Base-by-base conservation (phyloP, 768 basidiomycete species). In the Tulasnella sp. region DNA sequence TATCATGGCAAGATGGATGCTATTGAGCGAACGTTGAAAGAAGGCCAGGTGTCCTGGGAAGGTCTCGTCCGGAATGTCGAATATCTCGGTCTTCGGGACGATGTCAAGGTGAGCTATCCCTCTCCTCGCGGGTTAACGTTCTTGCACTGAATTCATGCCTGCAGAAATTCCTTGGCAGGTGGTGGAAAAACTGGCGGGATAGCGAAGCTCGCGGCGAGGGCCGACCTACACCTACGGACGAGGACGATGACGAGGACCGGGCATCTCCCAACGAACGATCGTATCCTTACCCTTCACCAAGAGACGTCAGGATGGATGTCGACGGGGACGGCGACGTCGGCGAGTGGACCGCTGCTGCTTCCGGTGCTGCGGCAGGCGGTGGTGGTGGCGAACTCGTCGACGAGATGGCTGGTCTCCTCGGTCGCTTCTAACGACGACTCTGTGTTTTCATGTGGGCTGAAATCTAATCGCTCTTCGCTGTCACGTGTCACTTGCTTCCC, bases 11-110 rank as follows among this genome's bases (percentile, higher is more conserved):
- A 77, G 60, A 78, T 78, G 11, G 68, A 71, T 40, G 74, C 73
- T 53, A 82, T 94, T 63, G 79, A 84, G 64, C 74, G 79, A 21
- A 81, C 77, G 39, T 77, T 94, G 11, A 76, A 78, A 59, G 70
- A 73, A 17, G 81, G 83, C 17, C 67, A 73, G 50, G 75, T 89
- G 42, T 78, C 79, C 45, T 93, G 89, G 90, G 85, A 91, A 63
- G 87, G 86, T 27, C 73, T 93, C 59, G 86, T 86, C 17, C 80
- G 84, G 59, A 94, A 92, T 67, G 88, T 84, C 66, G 89, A 93
- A 66, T 93, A 88, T 65, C 81, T 94, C 48, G 83, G 81, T 17
- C 75, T 93, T 60, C 74, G 79, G 51, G 71, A 79, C 15, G 82
- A 85, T 41, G 80, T 92, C 68, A 90, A 87, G 67, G 69, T n/a